Conservation (phyloP, 2,329 filamentous ascomycete species). For the Tolypocladium ophioglossoides region DNA sequence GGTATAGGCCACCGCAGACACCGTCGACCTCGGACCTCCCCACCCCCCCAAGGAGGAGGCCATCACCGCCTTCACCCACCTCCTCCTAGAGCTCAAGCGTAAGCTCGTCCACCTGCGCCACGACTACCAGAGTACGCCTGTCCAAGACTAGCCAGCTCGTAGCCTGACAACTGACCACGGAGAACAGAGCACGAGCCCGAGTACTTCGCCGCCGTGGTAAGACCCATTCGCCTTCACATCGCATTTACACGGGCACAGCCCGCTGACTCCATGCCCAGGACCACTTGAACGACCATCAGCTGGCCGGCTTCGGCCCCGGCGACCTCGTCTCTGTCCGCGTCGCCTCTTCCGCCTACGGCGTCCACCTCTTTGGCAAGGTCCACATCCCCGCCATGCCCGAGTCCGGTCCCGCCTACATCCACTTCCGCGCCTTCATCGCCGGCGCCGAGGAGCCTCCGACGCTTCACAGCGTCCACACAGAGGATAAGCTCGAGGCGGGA, state of each 20-base stretch:
- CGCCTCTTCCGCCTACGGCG: neutral
- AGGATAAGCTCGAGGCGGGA: slow-evolving; percentile 73
- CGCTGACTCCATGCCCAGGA: neutral
- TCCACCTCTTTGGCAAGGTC: neutral
- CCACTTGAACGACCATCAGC: neutral
- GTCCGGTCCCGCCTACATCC: slow-evolving; percentile 59
- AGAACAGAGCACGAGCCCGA: neutral
- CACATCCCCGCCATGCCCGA: neutral
- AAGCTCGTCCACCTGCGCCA: neutral
- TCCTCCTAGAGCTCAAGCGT: neutral
- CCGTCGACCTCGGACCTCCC: neutral
- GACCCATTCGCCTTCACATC: neutral
- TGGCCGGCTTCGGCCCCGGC: neutral
- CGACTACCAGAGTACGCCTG: neutral
- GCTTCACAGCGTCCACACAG: slow-evolving; percentile 56
- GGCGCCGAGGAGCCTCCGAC: slow-evolving; percentile 45
- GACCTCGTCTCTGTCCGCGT: neutral
- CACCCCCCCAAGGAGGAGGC: neutral
- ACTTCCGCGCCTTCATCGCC: slow-evolving; percentile 61
- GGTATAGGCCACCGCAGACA: neutral
- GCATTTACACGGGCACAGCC: neutral
- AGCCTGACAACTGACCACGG: neutral
- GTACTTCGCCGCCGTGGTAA: neutral
- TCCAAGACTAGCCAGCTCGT: neutral
- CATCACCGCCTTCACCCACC: neutral